phyloP scores from a whole-genome alignment of 169 alveolate genomes.

The Theileria equi region DNA sequence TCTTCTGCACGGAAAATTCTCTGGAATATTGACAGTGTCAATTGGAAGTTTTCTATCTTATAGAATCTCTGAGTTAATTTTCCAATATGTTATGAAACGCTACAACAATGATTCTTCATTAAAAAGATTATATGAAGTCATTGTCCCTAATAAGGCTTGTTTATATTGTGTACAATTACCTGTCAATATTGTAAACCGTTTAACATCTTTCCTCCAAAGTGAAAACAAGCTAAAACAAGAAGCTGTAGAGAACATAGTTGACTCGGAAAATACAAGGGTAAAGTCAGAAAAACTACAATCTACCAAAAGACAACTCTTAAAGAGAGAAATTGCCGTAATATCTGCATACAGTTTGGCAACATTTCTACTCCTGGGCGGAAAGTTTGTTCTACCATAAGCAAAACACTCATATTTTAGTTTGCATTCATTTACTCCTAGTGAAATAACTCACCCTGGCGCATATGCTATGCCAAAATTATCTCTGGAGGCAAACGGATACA shows the following conservation, averaged over 20 bases:
- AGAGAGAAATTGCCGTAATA: conserved; percentile 20
- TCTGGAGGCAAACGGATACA: conserved; percentile 53
- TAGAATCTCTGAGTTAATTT: conserved; percentile 27
- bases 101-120: not conserved
- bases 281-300: not conserved
- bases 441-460: conserved; percentile 60
- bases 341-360: conserved; percentile 32
- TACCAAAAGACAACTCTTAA: not conserved
- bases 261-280: not conserved
- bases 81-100: not conserved
- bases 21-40: conserved; percentile 54
- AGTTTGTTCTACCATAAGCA: conserved; percentile 2
- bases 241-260: not conserved
- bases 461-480: conserved; percentile 42
- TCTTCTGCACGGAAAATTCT: conserved; percentile 28
- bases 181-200: not conserved
- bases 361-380: conserved; percentile 44
- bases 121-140: not conserved
- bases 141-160: conserved; percentile 2
- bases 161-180: conserved; percentile 1
- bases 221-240: not conserved
- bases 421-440: conserved; percentile 63
- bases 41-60: conserved; percentile 44
- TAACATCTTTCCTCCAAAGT: conserved; percentile 2
- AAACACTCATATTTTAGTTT: conserved; percentile 1